Base-by-base conservation (phyloP, 108 stramenopile species). In the Epithemia pelagica region DNA sequence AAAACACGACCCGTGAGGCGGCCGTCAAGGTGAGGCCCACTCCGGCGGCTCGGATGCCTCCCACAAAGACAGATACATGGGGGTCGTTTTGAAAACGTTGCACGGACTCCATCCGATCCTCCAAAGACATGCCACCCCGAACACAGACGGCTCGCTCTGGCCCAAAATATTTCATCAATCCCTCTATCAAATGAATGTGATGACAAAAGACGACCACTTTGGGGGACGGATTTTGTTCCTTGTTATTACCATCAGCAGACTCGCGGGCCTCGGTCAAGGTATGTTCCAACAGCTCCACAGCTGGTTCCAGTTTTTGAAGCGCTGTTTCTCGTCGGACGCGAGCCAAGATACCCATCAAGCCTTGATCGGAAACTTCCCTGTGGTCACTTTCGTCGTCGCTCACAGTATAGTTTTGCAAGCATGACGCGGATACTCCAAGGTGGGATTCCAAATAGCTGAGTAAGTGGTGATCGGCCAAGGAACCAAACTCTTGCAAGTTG, bases 201-300 rank as follows among this genome's bases (percentile, higher is more conserved):
- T 75, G 74, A 2, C 64, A 69, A 75, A 75, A 75, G 15, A 75
- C 74, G 2, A 75, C 74, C 32, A 75, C 70, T 58, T 75, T 75
- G n/a, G n/a, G n/a, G n/a, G n/a, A n/a, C n/a, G n/a, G n/a, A 15
- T 5, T 46, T 20, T 75, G 32, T n/a, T n/a, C n/a, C n/a, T n/a
- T n/a, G n/a, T n/a, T n/a, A n/a, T n/a, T n/a, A n/a, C n/a, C n/a
- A n/a, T n/a, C n/a, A n/a, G n/a, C n/a, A n/a, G n/a, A n/a, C n/a
- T n/a, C n/a, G n/a, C n/a, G n/a, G n/a, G n/a, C n/a, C 37, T 5
- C 5, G 10, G 15, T 10, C 2, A 71, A n/a, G 19, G 25, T 32
- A 61, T 70, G 64, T 21, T 75, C 52, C 23, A 74, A 31, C 24
- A 74, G 24, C 5, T 55, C 61, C 27, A 68, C 28, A 7, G 69